phyloP scores from a whole-genome alignment of 2,329 filamentous ascomycete genomes.

The Alternaria solani region DNA sequence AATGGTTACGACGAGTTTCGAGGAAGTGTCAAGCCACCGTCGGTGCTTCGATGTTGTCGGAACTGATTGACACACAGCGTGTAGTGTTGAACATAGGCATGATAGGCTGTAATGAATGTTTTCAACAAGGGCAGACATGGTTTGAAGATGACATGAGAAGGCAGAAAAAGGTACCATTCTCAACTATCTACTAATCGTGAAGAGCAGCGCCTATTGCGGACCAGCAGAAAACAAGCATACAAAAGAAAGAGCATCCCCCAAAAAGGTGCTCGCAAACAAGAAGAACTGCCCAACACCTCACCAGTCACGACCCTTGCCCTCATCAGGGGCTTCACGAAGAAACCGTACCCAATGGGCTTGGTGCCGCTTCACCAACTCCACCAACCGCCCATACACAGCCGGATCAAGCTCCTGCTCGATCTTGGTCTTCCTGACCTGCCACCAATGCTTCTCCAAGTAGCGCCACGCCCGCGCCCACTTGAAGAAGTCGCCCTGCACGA shows the following conservation, averaged over 20 bases:
- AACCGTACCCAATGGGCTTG: background rate
- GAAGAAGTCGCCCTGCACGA: background rate
- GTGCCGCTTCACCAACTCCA: background rate
- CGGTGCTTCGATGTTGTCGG: background rate
- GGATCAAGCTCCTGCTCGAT: background rate
- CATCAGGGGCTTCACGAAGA: background rate
- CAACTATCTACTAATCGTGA: conserved; percentile 2
- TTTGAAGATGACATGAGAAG: background rate
- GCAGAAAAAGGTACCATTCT: conserved; percentile 1
- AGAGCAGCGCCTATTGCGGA: background rate
- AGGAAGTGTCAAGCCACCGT: background rate
- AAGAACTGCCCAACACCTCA: background rate
- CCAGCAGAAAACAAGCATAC: conserved; percentile 6
- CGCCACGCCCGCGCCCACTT: conserved; percentile 2
- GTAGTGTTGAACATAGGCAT: background rate
- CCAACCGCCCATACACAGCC: background rate
- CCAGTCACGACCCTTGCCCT: background rate
- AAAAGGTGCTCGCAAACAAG: background rate
- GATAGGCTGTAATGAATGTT: background rate
- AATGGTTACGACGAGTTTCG: background rate
- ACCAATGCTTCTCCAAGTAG: background rate
- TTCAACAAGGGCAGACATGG: background rate
- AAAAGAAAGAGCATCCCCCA: background rate
- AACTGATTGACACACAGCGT: background rate
- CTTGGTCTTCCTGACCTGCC: background rate